Evolutionary conservation across 257 asterid species (phyloP).

Genomic region (Haberlea rhodopensis): DNA sequence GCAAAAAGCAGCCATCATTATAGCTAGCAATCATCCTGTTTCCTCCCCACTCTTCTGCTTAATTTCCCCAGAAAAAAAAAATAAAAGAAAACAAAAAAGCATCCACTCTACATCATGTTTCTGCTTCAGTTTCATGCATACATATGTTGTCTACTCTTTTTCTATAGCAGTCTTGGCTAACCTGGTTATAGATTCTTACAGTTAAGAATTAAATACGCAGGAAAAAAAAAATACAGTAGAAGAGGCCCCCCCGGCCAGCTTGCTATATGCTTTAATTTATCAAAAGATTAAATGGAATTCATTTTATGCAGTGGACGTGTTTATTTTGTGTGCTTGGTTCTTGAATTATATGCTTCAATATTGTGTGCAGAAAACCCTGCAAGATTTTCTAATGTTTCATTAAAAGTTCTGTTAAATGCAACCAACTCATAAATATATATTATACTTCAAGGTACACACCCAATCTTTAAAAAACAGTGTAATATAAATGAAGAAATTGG

Average conservation of each 20-base stretch:
- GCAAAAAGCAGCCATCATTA: slow-evolving; percentile 28
- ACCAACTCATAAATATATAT: slow-evolving; percentile 6
- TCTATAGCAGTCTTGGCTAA: not conserved
- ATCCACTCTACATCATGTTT: slow-evolving; percentile 12
- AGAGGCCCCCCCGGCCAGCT: no score
- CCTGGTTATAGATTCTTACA: not conserved
- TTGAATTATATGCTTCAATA: not conserved
- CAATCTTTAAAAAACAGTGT: not conserved
- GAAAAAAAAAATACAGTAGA: not conserved
- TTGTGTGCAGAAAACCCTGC: not conserved
- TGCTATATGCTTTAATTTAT: not conserved
- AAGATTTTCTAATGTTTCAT: slow-evolving; percentile 2
- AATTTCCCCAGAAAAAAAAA: not conserved
- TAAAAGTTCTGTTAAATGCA: not conserved
- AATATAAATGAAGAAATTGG: not conserved
- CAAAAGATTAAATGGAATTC: no score
- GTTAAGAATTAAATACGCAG: no score
- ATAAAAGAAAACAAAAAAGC: no score
- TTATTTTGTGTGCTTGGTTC: not conserved
- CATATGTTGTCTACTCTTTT: no score
- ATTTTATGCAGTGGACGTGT: not conserved
- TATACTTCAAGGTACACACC: not conserved
- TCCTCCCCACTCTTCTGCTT: not conserved
- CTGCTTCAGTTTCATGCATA: slow-evolving; percentile 22
- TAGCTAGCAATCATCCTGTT: slow-evolving; percentile 25